These are phyloP conservation scores for Phyllosticta citrichinensis DNA, from an alignment of 2,329 filamentous ascomycete genomes.

Conservation along the genomic window DNA sequence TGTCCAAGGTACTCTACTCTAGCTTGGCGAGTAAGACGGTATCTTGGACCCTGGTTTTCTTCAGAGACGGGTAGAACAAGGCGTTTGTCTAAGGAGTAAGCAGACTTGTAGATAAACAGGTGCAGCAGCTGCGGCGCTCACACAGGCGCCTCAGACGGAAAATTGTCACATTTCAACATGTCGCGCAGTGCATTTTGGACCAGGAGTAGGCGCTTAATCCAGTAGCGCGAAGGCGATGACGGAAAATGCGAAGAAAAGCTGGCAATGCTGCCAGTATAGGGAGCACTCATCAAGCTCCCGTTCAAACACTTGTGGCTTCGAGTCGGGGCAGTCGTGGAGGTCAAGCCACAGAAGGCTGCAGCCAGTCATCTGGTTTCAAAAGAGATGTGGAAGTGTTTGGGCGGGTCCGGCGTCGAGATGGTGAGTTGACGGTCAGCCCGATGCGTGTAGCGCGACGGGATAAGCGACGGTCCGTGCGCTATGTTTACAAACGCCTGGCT, in stretches of 20 bases:
- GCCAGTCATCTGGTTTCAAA: neutral
- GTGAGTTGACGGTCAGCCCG: neutral
- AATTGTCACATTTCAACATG: no score
- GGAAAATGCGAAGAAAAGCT: neutral
- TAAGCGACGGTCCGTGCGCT: neutral
- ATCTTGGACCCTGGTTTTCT: neutral
- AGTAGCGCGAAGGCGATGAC: neutral
- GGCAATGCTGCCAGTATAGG: neutral
- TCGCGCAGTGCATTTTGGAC: neutral
- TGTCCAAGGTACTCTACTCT: neutral
- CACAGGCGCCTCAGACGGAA: no score
- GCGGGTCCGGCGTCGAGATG: neutral
- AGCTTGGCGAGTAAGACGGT: neutral
- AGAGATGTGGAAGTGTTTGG: neutral
- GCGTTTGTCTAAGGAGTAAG: neutral
- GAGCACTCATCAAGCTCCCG: neutral
- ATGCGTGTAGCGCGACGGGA: neutral
- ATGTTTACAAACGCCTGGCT: neutral
- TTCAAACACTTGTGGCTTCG: neutral
- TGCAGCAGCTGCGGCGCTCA: neutral
- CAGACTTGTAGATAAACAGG: neutral
- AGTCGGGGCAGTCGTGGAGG: neutral
- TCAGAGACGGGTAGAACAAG: neutral
- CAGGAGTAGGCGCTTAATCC: neutral
- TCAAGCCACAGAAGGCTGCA: neutral